Percentiles rank a stretch among this genome's conserved stretches.
phyloP scores from a whole-genome alignment of 768 basidiomycete species.

The Pseudohyphozyma bogoriensis region DNA sequence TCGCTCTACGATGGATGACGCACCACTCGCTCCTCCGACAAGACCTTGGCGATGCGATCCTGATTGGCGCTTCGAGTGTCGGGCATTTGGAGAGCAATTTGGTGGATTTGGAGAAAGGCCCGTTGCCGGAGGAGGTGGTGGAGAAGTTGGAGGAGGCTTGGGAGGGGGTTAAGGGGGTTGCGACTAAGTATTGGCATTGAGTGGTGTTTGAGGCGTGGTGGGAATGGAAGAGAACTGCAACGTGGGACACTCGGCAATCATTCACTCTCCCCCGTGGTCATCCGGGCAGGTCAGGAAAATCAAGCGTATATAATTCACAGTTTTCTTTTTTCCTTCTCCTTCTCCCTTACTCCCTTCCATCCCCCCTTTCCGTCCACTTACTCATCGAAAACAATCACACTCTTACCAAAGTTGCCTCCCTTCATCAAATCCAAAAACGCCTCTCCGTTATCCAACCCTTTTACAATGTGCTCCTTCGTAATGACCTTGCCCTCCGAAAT shows the following conservation, averaged over 20 bases:
- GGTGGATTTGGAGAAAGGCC: conserved; percentile 50
- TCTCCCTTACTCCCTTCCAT: no score
- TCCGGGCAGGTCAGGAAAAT: no score
- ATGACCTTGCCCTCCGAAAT: conserved; percentile 30
- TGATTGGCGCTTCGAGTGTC: conserved; percentile 56
- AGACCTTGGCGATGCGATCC: conserved; percentile 46
- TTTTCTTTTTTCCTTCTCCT: no score
- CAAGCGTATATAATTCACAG: no score
- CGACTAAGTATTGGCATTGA: conserved; percentile 31
- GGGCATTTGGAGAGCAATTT: conserved; percentile 52
- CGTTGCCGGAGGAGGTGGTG: conserved; percentile 51
- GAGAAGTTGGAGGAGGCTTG: conserved; percentile 49
- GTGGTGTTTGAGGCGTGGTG: no score
- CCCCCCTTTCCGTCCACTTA: no score
- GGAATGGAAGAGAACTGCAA: no score
- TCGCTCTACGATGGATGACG: conserved; percentile 46
- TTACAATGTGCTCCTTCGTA: conserved; percentile 32
- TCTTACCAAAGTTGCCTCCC: conserved; percentile 10
- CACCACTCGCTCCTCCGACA: conserved; percentile 46
- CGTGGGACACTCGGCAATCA: no score
- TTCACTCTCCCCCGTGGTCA: no score
- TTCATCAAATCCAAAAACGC: conserved; percentile 4
- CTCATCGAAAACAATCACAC: conserved; percentile 16
- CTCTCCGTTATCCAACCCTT: conserved; percentile 28
- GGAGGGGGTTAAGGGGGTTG: conserved; percentile 42